Base-by-base conservation (phyloP, 805 yeast species). In the Pichia sporocuriosa region DNA sequence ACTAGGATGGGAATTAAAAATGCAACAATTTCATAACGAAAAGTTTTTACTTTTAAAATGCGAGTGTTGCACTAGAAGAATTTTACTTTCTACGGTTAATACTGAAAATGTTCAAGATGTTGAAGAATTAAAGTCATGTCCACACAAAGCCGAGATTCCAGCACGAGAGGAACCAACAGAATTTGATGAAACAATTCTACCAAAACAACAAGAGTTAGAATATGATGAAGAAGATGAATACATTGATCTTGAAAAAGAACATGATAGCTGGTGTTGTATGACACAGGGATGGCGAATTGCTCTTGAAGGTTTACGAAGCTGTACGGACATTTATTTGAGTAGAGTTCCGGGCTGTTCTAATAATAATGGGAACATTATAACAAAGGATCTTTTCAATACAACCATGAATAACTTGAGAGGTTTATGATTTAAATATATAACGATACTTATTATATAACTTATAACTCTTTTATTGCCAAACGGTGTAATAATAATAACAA, bases 201-300 rank as follows among this genome's bases (percentile, higher is more conserved):
- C 15, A 21, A 17, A 28, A 38, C 9, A 32, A 31, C 17, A 20
- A 15, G 22, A 30, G 15, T 12, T 38, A 2, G 37, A 42, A 6
- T 44, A 43, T 20, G 55, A 56, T 10, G 50, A 42, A 4, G 34
- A 49, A 28, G 28, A 45, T 46, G 52, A 50, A 2, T 54, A 47
- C 2, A 50, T 65, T 15, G 55, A 66, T 40, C 39, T 65, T 3
- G 31, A 59, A 4, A 48, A 48, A 7, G 71, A 66, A 28, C 71
- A 66, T 41, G 62, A 59, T 26, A 32, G 39, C 15, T 68, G 72
- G 72, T 65, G 68, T 28, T 59, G 67, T 37, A 53, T 56, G 42
- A 32, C 25, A 12, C 40, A 32, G 12, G 43, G 50, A 15, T 38
- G 51, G 51, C 16, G 40, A 31, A 19, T 42, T 13, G 41, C 36